Evolutionary conservation across 306 rosid genomes (phyloP).

Genomic region (Dryas drummondii): DNA sequence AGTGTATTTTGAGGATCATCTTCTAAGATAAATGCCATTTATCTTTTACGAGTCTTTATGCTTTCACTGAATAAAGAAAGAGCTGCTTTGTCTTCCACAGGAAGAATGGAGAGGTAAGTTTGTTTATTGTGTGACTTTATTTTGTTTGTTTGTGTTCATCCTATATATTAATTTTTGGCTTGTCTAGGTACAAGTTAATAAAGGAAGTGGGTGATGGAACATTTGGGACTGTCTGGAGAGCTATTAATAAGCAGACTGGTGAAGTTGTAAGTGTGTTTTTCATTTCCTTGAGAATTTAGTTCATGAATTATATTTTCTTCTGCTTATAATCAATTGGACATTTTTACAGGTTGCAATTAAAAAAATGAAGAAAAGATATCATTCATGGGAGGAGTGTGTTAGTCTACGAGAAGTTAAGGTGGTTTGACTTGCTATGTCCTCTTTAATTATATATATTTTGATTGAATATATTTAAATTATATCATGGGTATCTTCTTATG

Average conservation of each 20-base stretch:
- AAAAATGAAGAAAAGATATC: slow-evolving; percentile 95
- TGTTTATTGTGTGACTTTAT: slow-evolving; percentile 11
- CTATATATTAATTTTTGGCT: not conserved
- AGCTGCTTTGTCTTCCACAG: slow-evolving; percentile 50
- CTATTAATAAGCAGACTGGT: slow-evolving; percentile 83
- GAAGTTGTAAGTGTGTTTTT: slow-evolving; percentile 74
- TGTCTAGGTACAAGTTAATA: slow-evolving; percentile 74
- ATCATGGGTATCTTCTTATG: slow-evolving; percentile 8
- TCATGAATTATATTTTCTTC: not conserved
- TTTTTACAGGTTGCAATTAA: slow-evolving; percentile 84
- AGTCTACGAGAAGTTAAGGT: slow-evolving; percentile 98
- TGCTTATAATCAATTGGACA: slow-evolving; percentile 9
- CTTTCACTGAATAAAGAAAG: slow-evolving; percentile 66
- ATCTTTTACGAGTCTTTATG: slow-evolving; percentile 52
- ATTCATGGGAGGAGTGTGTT: slow-evolving; percentile 96
- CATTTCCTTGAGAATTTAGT: not conserved
- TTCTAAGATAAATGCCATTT: slow-evolving; percentile 65
- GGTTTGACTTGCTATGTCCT: slow-evolving; percentile 8
- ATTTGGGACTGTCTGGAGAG: slow-evolving; percentile 97
- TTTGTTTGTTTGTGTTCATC: not conserved
- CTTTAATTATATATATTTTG: not conserved
- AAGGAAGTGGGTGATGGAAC: slow-evolving; percentile 99
- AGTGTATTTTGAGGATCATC: slow-evolving; percentile 41
- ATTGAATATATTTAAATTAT: not conserved
- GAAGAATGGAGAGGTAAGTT: slow-evolving; percentile 87